phyloP scores from a whole-genome alignment of 192 early-diverging fungal species.

The Entophlyctis helioformis region DNA sequence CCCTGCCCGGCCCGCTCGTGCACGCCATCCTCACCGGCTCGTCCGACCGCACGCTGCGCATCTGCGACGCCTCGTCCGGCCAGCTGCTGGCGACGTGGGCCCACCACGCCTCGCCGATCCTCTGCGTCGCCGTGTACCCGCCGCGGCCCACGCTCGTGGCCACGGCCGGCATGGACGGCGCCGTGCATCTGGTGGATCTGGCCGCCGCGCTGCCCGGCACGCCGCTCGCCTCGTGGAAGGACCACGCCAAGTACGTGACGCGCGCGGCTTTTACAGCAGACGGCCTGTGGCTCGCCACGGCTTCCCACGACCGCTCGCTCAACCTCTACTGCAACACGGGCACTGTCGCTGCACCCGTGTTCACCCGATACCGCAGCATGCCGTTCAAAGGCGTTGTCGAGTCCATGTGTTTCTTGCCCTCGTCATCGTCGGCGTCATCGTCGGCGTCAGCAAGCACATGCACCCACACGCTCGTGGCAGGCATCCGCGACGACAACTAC shows the following conservation, averaged over 20 bases:
- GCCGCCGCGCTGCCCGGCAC: slow-evolving; percentile 13
- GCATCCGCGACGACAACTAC: slow-evolving; percentile 58
- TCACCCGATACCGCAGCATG: not conserved
- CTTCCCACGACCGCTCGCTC: slow-evolving; percentile 59
- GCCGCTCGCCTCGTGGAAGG: slow-evolving; percentile 42
- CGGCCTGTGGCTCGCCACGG: slow-evolving; percentile 47
- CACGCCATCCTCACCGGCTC: slow-evolving; percentile 35
- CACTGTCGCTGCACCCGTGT: not conserved
- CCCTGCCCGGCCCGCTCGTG: slow-evolving; percentile 13
- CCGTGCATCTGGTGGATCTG: slow-evolving; percentile 11
- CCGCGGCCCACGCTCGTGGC: too few species aligned
- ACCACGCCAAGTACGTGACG: slow-evolving; percentile 62
- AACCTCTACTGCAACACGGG: slow-evolving; percentile 37
- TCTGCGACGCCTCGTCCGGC: slow-evolving; percentile 29
- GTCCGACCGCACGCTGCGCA: slow-evolving; percentile 48
- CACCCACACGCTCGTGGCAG: slow-evolving; percentile 33
- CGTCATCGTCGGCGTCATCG: not conserved
- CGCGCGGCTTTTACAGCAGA: slow-evolving; percentile 21
- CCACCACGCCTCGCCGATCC: slow-evolving; percentile 44
- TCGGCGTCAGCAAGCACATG: too few species aligned
- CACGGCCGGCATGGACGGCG: slow-evolving; percentile 24
- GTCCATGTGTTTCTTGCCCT: slow-evolving; percentile 42
- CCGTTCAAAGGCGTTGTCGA: slow-evolving; percentile 52
- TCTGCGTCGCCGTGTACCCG: slow-evolving; percentile 57
- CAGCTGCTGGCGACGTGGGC: slow-evolving; percentile 23